phyloP scores from a whole-genome alignment of 2,329 filamentous ascomycete genomes.

The Alternaria gaisen region DNA sequence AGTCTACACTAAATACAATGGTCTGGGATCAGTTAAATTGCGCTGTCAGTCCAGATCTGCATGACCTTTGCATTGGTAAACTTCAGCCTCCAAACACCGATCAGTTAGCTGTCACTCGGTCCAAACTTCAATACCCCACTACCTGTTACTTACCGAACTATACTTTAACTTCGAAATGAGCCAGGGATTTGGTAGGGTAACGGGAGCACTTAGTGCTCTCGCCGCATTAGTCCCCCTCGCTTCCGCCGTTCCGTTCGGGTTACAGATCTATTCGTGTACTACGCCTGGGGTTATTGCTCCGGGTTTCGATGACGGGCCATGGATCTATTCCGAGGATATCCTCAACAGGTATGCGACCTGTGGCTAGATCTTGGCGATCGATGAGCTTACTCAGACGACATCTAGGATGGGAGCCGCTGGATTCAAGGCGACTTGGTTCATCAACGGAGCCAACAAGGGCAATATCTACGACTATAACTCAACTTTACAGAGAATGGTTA shows the following conservation, averaged over 20 bases:
- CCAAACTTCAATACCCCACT: too few species aligned
- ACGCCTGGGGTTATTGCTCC: constrained; percentile 5
- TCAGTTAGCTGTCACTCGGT: background rate
- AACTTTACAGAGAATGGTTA: constrained; percentile 1
- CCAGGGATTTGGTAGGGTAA: too few species aligned
- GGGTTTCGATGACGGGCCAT: constrained; percentile 11
- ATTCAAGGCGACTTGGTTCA: constrained; percentile 11
- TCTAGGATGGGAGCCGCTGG: constrained; percentile 4
- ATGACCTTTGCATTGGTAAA: background rate
- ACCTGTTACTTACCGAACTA: too few species aligned
- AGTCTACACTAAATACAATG: too few species aligned
- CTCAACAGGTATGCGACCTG: background rate
- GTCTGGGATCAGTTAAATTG: background rate
- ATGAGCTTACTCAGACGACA: background rate
- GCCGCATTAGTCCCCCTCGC: background rate
- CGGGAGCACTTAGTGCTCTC: background rate
- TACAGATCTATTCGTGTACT: constrained; percentile 8
- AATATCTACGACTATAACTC: constrained; percentile 7
- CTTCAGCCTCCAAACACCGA: background rate
- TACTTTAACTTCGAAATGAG: too few species aligned
- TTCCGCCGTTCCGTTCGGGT: constrained; percentile 5
- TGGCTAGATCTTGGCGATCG: too few species aligned
- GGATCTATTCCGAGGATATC: constrained; percentile 1
- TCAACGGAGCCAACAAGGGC: constrained; percentile 7
- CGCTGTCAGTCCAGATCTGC: background rate